Evolutionary conservation across 2,329 filamentous ascomycete genomes (phyloP).

Genomic region (Beauveria caledonica): DNA sequence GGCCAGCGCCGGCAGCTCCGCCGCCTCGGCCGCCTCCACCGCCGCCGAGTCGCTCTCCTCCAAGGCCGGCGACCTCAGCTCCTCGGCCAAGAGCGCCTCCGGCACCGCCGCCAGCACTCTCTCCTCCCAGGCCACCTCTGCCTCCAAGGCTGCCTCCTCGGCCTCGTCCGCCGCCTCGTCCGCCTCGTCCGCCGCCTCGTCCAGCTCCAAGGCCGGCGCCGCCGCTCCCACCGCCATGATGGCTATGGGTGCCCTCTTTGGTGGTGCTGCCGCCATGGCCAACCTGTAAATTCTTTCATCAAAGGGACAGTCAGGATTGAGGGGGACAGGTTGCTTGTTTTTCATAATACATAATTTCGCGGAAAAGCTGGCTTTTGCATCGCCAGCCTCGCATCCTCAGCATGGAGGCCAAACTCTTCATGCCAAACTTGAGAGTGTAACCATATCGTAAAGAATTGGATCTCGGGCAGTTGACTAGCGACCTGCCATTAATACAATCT

Average conservation of each 20-base stretch:
- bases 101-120: conserved; percentile 12
- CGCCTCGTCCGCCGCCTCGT: conserved; percentile 13
- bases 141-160: conserved; percentile 13
- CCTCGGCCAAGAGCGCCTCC: conserved; percentile 5
- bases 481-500: background rate
- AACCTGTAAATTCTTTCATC: conserved; percentile 31
- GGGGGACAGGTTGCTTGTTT: background rate
- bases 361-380: background rate
- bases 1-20: conserved; percentile 14
- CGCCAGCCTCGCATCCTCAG: background rate
- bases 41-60: conserved; percentile 14
- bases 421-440: background rate
- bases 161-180: conserved; percentile 14
- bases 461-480: background rate
- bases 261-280: conserved; percentile 36
- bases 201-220: conserved; percentile 15
- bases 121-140: conserved; percentile 14
- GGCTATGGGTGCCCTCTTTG: conserved; percentile 38
- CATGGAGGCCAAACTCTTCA: background rate
- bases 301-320: background rate
- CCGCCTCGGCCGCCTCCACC: conserved; percentile 13
- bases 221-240: conserved; percentile 33
- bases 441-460: background rate
- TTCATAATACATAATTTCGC: conserved; percentile 5
- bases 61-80: conserved; percentile 14